Evolutionary conservation across 495 filamentous ascomycete species (phyloP).

Genomic region (Lasiosphaeria miniovina): DNA sequence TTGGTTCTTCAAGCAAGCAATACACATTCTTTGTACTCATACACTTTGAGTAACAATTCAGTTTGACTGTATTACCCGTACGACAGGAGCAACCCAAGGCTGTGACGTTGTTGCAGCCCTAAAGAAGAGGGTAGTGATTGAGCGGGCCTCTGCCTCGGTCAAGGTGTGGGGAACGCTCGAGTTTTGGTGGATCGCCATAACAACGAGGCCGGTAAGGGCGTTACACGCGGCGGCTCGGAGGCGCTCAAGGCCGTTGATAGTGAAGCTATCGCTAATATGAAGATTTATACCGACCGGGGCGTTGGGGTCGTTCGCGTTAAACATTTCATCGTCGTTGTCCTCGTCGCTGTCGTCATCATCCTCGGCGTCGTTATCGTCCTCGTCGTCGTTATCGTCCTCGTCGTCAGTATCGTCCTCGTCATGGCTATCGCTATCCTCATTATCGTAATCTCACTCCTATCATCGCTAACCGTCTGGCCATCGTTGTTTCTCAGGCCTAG

Average conservation of each 20-base stretch:
- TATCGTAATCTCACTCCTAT: too few species aligned
- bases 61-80: too few species aligned
- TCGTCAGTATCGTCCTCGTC: constrained; percentile 2
- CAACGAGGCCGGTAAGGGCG: constrained; percentile 4
- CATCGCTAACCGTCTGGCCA: neutral
- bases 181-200: neutral
- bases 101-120: too few species aligned
- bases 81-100: too few species aligned
- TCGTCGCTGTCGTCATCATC: too few species aligned
- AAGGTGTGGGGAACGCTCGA: neutral
- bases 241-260: constrained; percentile 1
- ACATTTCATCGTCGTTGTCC: constrained; percentile 7
- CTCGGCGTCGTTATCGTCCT: too few species aligned
- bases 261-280: constrained; percentile 5
- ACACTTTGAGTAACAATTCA: too few species aligned
- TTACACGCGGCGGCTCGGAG: constrained; percentile 1
- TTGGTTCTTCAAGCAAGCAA: too few species aligned
- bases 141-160: neutral
- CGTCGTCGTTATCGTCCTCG: constrained; percentile 1
- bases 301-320: constrained; percentile 6
- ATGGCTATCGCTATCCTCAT: neutral
- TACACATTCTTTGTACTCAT: too few species aligned
- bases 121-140: neutral
- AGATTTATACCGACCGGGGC: constrained; percentile 1
- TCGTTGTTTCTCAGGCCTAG: neutral